These are phyloP conservation scores for Aspergillus proliferans DNA, from an alignment of 2,329 filamentous ascomycete genomes.

Conservation along the genomic window DNA sequence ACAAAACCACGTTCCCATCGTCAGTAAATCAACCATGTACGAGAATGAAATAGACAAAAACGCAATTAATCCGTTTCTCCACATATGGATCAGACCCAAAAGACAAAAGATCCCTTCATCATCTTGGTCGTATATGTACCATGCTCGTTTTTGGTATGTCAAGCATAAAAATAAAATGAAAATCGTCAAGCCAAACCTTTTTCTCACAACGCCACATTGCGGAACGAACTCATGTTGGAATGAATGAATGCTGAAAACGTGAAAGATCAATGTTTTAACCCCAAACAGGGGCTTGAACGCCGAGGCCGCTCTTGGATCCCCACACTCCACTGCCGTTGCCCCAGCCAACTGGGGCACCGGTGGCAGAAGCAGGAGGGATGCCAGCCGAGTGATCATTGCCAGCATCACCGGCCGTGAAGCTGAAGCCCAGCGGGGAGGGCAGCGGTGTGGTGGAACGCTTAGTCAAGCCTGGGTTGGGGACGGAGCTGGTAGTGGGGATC, in stretches of 20 bases:
- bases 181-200: slow-evolving; percentile 3
- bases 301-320: slow-evolving; percentile 74
- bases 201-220: slow-evolving; percentile 23
- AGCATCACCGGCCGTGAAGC: slow-evolving; percentile 54
- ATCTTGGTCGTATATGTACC: slow-evolving; percentile 26
- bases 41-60: slow-evolving; percentile 2
- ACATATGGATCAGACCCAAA: slow-evolving; percentile 16
- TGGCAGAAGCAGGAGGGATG: slow-evolving; percentile 49
- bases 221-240: slow-evolving; percentile 15
- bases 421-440: slow-evolving; percentile 77
- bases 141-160: slow-evolving; percentile 22
- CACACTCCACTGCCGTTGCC: slow-evolving; percentile 74
- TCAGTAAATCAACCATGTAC: slow-evolving; percentile 25
- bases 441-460: slow-evolving; percentile 86
- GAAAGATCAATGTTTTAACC: slow-evolving; percentile 50
- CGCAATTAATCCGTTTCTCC: slow-evolving; percentile 14
- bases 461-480: slow-evolving; percentile 55
- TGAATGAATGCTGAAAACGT: slow-evolving; percentile 4
- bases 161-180: slow-evolving; percentile 12
- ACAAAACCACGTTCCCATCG: slow-evolving; percentile 16
- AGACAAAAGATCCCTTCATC: slow-evolving; percentile 16
- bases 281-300: slow-evolving; percentile 91
- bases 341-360: slow-evolving; percentile 52
- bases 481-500: slow-evolving; percentile 48
- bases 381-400: slow-evolving; percentile 49